A percentile compares a stretch with the other conserved stretches of the same genome.
Evolutionary conservation across 2,329 filamentous ascomycete genomes (phyloP).

Genomic region (Colletotrichum falcatum): DNA sequence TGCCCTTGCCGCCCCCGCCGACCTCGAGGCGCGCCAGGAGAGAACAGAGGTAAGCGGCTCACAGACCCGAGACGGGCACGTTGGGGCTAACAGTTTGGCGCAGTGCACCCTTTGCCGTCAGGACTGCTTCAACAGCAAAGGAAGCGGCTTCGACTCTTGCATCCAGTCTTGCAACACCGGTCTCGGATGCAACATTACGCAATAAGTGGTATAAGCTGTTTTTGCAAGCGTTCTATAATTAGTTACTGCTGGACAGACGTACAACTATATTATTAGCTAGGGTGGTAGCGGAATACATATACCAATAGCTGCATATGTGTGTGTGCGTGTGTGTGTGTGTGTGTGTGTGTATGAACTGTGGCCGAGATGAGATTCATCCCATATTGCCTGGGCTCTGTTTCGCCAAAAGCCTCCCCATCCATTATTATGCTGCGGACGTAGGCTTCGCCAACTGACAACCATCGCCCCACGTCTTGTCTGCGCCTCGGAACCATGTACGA

Average conservation of each 20-base stretch:
- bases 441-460: neutral
- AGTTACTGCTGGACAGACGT: neutral
- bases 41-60: neutral
- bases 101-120: neutral
- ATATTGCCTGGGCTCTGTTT: neutral
- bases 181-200: neutral
- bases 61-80: neutral
- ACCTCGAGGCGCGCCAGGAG: neutral
- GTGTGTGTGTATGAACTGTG: neutral
- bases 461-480: neutral
- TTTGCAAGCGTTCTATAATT: neutral
- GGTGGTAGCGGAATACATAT: neutral
- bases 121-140: neutral
- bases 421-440: neutral
- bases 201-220: neutral
- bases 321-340: too few species aligned
- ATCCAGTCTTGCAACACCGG: neutral
- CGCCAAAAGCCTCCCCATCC: neutral
- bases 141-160: neutral
- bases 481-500: neutral
- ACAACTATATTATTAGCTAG: neutral
- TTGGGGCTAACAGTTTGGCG: neutral
- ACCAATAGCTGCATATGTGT: neutral
- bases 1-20: neutral
- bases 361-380: neutral